phyloP scores from a whole-genome alignment of 345 rosid species.

The Citrus cavaleriei region DNA sequence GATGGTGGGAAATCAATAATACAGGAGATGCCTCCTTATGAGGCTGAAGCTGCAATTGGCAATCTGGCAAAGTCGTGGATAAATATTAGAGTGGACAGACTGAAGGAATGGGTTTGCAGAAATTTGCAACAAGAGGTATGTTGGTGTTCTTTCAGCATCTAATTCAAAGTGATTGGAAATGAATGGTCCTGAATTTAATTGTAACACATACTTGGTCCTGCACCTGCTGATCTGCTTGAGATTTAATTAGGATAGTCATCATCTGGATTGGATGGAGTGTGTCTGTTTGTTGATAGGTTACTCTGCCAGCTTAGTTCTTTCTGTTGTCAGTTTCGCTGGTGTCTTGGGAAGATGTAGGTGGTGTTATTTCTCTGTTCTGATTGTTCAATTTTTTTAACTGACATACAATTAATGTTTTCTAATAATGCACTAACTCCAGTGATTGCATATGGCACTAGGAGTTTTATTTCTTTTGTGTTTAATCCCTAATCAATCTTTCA shows the following conservation, averaged over 20 bases:
- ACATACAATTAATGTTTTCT: neutral
- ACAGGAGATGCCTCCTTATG: conserved; percentile 97
- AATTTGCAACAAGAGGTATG: conserved; percentile 86
- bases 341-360: neutral
- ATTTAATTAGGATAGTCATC: neutral
- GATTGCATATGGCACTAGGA: neutral
- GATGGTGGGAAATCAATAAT: conserved; percentile 98
- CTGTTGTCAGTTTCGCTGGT: neutral
- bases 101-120: conserved; percentile 84
- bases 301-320: neutral
- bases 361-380: neutral
- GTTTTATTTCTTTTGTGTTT: neutral
- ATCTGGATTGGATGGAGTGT: neutral
- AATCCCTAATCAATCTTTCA: neutral
- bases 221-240: neutral
- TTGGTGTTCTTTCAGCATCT: neutral
- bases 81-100: conserved; percentile 66
- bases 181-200: neutral
- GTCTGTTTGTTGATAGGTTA: neutral
- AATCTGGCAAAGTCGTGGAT: conserved; percentile 83
- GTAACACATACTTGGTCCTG: neutral
- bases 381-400: neutral
- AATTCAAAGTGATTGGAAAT: neutral
- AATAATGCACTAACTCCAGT: neutral
- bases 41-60: conserved; percentile 76